phyloP scores from a whole-genome alignment of 768 basidiomycete genomes.

The Terana coerulea region DNA sequence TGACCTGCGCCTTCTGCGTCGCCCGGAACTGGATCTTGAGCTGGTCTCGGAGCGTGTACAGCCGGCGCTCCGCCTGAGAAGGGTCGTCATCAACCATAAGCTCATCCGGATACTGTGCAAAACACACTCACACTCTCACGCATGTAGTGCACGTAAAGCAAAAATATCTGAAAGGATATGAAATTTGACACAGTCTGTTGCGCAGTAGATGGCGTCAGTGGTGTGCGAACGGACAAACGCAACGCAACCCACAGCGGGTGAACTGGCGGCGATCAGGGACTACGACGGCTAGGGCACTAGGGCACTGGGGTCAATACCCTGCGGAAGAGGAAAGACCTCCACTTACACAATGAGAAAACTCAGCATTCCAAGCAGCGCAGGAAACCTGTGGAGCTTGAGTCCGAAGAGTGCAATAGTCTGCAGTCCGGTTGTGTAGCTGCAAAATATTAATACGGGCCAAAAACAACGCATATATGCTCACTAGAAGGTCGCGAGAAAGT shows the following conservation, averaged over 20 bases:
- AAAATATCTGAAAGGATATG: slow-evolving; percentile 72
- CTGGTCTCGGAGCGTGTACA: slow-evolving; percentile 49
- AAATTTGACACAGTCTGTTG: no score
- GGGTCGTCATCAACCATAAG: neutral
- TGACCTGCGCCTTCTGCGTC: slow-evolving; percentile 56
- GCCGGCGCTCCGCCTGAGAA: slow-evolving; percentile 38
- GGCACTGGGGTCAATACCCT: no score
- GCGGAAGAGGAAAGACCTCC: no score
- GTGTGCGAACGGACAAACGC: neutral
- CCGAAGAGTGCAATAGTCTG: slow-evolving; percentile 74
- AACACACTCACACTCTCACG: slow-evolving; percentile 36
- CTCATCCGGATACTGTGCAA: no score
- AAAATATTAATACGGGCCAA: neutral
- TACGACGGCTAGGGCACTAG: neutral
- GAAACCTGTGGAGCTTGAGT: slow-evolving; percentile 58
- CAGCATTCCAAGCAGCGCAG: slow-evolving; percentile 62
- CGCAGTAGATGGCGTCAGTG: neutral
- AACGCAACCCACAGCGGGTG: neutral
- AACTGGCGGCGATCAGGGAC: neutral
- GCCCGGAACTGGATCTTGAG: slow-evolving; percentile 52
- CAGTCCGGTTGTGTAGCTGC: slow-evolving; percentile 32
- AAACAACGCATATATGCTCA: slow-evolving; percentile 18
- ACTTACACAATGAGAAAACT: no score
- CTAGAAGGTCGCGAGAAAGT: slow-evolving; percentile 36
- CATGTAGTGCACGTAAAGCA: slow-evolving; percentile 62